Evolutionary conservation across 768 basidiomycete species (phyloP), one percentile per base, ranked within the genome.

Genomic region (Rossbeevera mucosa): DNA sequence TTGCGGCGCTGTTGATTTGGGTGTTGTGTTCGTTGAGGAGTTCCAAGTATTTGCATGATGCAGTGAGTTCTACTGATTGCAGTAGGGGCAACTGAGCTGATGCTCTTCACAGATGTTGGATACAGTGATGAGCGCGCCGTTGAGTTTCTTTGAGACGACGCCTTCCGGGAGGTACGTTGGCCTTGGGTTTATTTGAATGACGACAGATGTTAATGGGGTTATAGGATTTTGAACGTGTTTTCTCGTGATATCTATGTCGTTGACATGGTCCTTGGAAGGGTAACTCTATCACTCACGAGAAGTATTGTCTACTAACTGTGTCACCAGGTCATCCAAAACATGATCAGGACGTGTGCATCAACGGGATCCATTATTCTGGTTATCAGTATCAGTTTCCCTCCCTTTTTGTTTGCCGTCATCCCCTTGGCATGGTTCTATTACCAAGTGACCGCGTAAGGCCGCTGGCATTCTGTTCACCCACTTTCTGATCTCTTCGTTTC

Each of bases 121-220:
- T 44, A 80, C 91, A 3, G 77, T 98, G 29, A 82, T 98, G 75
- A 80, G 79, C 22, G 86, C 91, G 0, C 92, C 92, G 0, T 68
- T 94, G 59, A 83, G 81, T 59, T 97, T 91, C 74, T 98, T 96
- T 65, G 94, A 96, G 67, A 70, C 78, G 49, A 96, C 93, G 0
- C 94, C 93, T 2, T 85, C 81, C 14, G 92, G 92, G 58, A 80
- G 87, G 88, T 87, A 59, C 46, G 76, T 30, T 9, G 16, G 18
- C 12, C 18, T 47, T 22, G 8, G 1, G 6, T 22, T 1, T 43
- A 4, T 48, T 24, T 30, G 16, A 2, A 25, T 14, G 30, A 16
- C 30, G 44, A 21, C 11, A 5, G 13, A 2, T 14, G 24, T 36
- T 57, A 14, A 51, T 29, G 8, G 7, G 14, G 44, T 6, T 3